These are phyloP conservation scores for Penicillium soppii DNA, from an alignment of 495 filamentous ascomycete genomes.

Conservation along the genomic window DNA sequence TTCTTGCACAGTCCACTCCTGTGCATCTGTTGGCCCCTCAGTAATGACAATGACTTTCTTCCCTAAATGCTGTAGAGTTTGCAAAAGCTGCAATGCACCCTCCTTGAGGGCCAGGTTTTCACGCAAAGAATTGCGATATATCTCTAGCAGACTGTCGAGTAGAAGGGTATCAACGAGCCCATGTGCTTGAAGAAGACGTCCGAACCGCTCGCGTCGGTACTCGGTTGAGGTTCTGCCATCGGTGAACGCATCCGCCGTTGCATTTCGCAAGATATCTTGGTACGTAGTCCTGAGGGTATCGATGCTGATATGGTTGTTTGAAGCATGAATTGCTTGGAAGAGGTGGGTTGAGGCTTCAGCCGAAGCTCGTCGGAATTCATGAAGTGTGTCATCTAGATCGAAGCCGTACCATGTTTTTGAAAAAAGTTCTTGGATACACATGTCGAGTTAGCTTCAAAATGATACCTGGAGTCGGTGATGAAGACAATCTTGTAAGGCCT, in stretches of 20 bases:
- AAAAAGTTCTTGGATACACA: neutral
- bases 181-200: constrained; percentile 22
- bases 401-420: constrained; percentile 38
- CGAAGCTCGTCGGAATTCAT: constrained; percentile 38
- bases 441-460: too few species aligned
- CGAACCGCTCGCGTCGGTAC: constrained; percentile 38
- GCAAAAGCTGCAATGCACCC: constrained; percentile 23
- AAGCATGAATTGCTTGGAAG: constrained; percentile 16
- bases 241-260: constrained; percentile 34
- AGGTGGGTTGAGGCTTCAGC: constrained; percentile 23
- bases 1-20: constrained; percentile 35
- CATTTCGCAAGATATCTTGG: constrained; percentile 21
- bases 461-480: too few species aligned
- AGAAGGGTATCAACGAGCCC: neutral
- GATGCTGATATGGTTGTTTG: constrained; percentile 1
- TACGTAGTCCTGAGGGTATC: constrained; percentile 23
- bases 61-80: constrained; percentile 14
- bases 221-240: constrained; percentile 36
- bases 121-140: constrained; percentile 23
- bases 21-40: constrained; percentile 40
- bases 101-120: constrained; percentile 24
- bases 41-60: constrained; percentile 38
- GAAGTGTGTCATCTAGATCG: constrained; percentile 44
- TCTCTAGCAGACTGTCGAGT: constrained; percentile 14
- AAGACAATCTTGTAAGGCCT: too few species aligned